These are phyloP conservation scores for Wickerhamiella slavikovae DNA, from an alignment of 805 yeast species.

Conservation along the genomic window DNA sequence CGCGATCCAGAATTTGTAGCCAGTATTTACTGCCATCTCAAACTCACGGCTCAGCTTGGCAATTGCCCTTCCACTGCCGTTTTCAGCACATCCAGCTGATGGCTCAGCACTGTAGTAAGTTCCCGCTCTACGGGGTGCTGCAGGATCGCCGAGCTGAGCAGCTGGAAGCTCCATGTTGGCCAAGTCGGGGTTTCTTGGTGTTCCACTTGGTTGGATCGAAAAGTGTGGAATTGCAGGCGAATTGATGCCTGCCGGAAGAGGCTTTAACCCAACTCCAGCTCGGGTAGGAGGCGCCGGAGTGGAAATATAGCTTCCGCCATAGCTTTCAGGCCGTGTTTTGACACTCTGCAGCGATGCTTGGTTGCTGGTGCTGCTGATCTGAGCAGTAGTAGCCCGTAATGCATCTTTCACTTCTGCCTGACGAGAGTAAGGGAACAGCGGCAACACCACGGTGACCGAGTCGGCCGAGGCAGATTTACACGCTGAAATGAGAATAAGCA, in stretches of 20 bases:
- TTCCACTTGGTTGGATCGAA: neutral
- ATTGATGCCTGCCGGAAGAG: neutral
- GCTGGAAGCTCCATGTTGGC: no score
- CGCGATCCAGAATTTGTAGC: slow-evolving; percentile 87
- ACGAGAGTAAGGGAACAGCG: slow-evolving; percentile 85
- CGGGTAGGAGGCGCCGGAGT: no score
- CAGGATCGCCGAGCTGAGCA: neutral
- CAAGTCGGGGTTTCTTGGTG: neutral
- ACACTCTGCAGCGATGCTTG: neutral
- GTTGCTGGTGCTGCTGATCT: neutral
- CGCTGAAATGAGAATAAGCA: slow-evolving; percentile 70
- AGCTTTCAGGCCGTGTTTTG: neutral
- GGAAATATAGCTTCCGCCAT: no score
- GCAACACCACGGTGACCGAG: slow-evolving; percentile 77
- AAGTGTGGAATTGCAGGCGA: neutral
- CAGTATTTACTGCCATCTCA: slow-evolving; percentile 14
- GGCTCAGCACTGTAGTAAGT: no score
- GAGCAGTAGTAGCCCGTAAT: neutral
- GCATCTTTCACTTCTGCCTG: slow-evolving; percentile 88
- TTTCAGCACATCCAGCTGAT: no score
- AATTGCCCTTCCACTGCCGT: neutral
- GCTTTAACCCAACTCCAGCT: no score
- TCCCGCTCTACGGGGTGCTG: neutral
- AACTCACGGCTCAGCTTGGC: neutral
- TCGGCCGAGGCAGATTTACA: slow-evolving; percentile 82